Evolutionary conservation across 306 rosid species (phyloP), one percentile per base, ranked within the genome.

Genomic region (Pachyrhizus erosus): DNA sequence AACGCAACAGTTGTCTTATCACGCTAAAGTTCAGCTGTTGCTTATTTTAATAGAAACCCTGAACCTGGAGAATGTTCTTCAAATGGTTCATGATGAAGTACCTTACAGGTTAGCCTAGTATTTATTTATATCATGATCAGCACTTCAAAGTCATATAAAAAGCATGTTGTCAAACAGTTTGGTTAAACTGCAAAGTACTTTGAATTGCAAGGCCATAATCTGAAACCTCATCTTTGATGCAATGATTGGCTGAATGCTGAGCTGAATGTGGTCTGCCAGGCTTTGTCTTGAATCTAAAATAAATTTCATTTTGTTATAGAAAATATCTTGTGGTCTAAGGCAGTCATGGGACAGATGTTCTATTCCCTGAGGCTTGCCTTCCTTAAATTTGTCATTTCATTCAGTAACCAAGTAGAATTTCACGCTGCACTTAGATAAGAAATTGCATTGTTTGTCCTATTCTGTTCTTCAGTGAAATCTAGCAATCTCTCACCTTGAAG

Each of bases 31-130:
- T 87, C 96, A 89, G 81, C 84, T 95, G 87, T 85, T 93, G 37
- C 90, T 95, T 81, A 91, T 93, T 80, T 92, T 95, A 48, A 84
- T 95, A 85, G 94, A 95, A 86, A 89, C 98, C 67, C 81, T 95
- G 82, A 92, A 93, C 89, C 84, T 95, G 84, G 98, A 95, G 77
- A 91, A 65, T 87, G 90, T 93, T 89, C 92, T 95, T 87, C 96
- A 90, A 87, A 91, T 95, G 99, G 96, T 95, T 84, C 99, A 89
- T 69, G 99, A 93, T 86, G 94, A 91, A 88, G 87, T 68, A 21
- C 91, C 99, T 68, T 92, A 88, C 91, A 91, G 99, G 99, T 94
- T 70, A 60, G 77, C 83, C 82, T 57, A 67, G 77, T 65, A 65
- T 42, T 37, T 82, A 69, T 48, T 80, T 87, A 46, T 75, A 51